Percentiles rank a stretch among this genome's conserved stretches.
These are phyloP conservation scores for Bacterosira constricta DNA, from an alignment of 108 stramenopile species.

Conservation along the genomic window DNA sequence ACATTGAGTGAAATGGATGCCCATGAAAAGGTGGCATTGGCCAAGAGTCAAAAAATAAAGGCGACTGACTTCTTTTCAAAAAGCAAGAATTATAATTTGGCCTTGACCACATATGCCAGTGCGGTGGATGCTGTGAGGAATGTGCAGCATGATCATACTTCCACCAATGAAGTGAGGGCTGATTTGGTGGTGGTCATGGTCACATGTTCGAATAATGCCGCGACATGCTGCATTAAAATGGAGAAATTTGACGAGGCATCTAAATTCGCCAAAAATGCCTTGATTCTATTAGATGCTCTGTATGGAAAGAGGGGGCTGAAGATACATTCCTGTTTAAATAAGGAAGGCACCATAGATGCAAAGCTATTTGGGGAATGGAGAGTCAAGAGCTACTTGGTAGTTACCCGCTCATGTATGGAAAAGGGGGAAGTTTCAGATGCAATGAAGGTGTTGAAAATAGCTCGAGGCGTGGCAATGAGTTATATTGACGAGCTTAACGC, in stretches of 20 bases:
- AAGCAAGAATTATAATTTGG: constrained; percentile 52
- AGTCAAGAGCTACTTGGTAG: constrained; percentile 65
- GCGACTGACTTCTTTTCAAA: constrained; percentile 54
- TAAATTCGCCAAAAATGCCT: constrained; percentile 63
- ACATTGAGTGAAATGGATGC: constrained; percentile 68
- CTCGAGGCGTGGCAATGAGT: constrained; percentile 35
- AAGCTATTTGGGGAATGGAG: constrained; percentile 84
- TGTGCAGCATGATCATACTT: constrained; percentile 69
- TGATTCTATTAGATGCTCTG: constrained; percentile 72
- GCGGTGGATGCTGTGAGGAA: constrained; percentile 81
- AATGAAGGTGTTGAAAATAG: constrained; percentile 46
- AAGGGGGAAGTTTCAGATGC: constrained; percentile 38
- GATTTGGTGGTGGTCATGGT: constrained; percentile 78
- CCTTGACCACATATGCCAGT: constrained; percentile 58
- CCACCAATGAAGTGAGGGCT: constrained; percentile 68
- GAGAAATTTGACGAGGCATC: constrained; percentile 58
- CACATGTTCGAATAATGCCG: constrained; percentile 85
- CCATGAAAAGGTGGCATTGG: constrained; percentile 61
- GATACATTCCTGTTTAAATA: constrained; percentile 61
- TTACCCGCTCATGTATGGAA: constrained; percentile 55
- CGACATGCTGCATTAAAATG: constrained; percentile 69
- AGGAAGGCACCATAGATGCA: constrained; percentile 55
- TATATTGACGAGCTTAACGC: constrained; percentile 43
- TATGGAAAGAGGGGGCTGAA: constrained; percentile 63
- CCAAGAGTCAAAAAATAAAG: constrained; percentile 52